phyloP scores from a whole-genome alignment of 1,284 basidiomycete species.

The Cystobasidium slooffiae region DNA sequence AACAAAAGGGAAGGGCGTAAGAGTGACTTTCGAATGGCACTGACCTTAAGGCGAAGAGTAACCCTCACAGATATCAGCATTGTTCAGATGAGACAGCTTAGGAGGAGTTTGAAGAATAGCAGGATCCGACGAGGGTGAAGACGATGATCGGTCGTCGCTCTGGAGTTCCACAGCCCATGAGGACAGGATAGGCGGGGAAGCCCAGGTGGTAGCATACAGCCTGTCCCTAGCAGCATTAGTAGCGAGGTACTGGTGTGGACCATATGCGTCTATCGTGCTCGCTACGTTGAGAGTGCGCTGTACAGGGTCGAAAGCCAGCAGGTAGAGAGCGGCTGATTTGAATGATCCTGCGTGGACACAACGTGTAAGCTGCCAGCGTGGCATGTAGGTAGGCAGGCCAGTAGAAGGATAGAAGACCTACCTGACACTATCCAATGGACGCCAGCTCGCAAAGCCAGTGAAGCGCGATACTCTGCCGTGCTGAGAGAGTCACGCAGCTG shows the following conservation, averaged over 20 bases:
- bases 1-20: background rate
- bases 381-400: background rate
- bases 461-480: slow-evolving; percentile 21
- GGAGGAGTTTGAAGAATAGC: background rate
- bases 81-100: background rate
- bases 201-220: slow-evolving; percentile 55
- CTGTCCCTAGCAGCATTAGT: slow-evolving; percentile 46
- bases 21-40: background rate
- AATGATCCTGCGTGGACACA: slow-evolving; percentile 31
- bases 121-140: slow-evolving; percentile 50
- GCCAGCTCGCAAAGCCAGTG: slow-evolving; percentile 16
- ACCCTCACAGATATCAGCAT: background rate
- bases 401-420: background rate
- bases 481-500: slow-evolving; percentile 13
- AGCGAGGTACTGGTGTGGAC: slow-evolving; percentile 55
- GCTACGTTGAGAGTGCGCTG: slow-evolving; percentile 48
- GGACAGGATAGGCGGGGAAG: slow-evolving; percentile 48
- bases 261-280: slow-evolving; percentile 49
- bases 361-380: background rate
- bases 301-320: slow-evolving; percentile 53
- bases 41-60: background rate
- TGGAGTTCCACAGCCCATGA: slow-evolving; percentile 50
- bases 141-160: slow-evolving; percentile 12
- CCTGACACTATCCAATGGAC: slow-evolving; percentile 18
- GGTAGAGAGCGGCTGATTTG: slow-evolving; percentile 45